Base-by-base conservation (phyloP, 2,329 filamentous ascomycete species). In the Aspergillus sojae region DNA sequence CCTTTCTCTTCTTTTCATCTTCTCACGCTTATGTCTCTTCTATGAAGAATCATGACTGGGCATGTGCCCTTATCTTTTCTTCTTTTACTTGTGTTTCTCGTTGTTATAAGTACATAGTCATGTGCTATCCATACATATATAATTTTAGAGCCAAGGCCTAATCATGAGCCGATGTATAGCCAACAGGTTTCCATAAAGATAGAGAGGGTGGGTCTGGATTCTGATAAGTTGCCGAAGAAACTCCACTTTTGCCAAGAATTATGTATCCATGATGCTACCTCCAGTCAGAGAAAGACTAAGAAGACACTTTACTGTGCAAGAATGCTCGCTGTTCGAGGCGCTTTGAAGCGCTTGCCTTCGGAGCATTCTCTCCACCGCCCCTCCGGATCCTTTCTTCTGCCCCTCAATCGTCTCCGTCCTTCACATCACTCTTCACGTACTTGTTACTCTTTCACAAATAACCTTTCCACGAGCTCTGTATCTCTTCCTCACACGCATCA, bases 241-340 rank as follows among this genome's bases (percentile, higher is more conserved):
- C 41, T 23, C 52, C 52, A 54, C 65, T 67, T 53, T 53, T 30
- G 67, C 67, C 67, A 68, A 67, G 67, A 54, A 66, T 54, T 36
- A 12, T 36, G 50, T 53, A 36, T 39, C 26, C 52, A 39, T 55
- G 52, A 55, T 26, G 52, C 34, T 28, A 23, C 32, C 34, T 26
- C 32, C 21, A 54, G 32, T 34, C 4, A 36, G 52, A 34, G 10
- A 21, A 36, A 36, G 34, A 36, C 34, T 36, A 16, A 36, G 34
- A 14, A 36, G 34, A 36, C 16, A 34, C 12, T 26, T 14, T 14
- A 21, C 30, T 36, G 50, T 6, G 12, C 39, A 61, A 28, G 30
- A 61, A 70, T 73, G 72, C 65, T 67, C 63, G 62, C 63, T 67
- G 58, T 68, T 60, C 65, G 63, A 66, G 57, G 61, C 65, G 65